Base-by-base conservation (phyloP, 1,284 basidiomycete species). In the Anthracocystis setariae region DNA sequence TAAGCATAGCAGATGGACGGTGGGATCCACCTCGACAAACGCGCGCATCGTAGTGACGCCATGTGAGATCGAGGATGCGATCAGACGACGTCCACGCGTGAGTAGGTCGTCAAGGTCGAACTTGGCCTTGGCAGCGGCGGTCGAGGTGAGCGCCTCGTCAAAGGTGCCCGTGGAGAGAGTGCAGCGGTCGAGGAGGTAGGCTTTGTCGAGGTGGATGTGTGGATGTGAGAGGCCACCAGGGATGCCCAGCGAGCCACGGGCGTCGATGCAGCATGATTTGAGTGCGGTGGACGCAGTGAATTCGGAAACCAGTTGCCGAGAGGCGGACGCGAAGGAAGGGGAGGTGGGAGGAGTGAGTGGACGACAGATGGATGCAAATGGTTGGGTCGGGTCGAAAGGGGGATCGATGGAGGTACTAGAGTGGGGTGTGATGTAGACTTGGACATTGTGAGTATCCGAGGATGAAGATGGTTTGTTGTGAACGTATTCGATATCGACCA, bases 131-230 rank as follows among this genome's bases (percentile, higher is more conserved):
- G 72, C 72, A 0, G 17, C 5, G 3, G 50, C 23, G n/a, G 72
- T 74, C 13, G 47, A 52, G 2, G 43, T 25, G n/a, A 74, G 65
- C 0, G 72, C 72, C 42, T 74, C 72, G 15, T 44, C 35, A n/a
- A 74, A 74, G 0, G 62, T 62, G 13, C 71, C 67, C 15, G 18
- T 23, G 10, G 38, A 20, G 23, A 74, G 46, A 2, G 47, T 27
- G 15, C 52, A 61, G 33, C 54, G 39, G 17, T 53, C 48, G 23
- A 74, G 50, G 8, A 74, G 59, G 55, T 47, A 74, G 23, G 64
- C 54, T 33, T 73, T 74, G 52, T 74, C 73, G 40, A 74, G 63
- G 40, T 74, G 73, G 27, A 74, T 47, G 62, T 74, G 73, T 5
- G 70, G 59, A 40, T 74, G 73, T 12, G 52, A 55, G 10, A 75